Base-by-base conservation (phyloP, 768 basidiomycete genomes). In the Kwoniella sp. region DNA sequence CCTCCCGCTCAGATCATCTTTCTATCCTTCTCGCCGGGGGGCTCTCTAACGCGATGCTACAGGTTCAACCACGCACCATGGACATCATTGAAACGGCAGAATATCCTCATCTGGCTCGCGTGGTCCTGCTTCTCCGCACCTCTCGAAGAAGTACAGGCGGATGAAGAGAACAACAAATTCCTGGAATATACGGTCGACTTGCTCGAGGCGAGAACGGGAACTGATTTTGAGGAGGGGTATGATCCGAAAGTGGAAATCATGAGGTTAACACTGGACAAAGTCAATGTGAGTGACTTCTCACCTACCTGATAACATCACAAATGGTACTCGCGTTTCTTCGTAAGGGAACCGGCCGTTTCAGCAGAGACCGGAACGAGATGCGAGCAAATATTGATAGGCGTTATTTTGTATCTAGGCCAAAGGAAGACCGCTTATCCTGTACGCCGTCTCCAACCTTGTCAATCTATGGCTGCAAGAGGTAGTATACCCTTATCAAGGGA, bases 11-110 rank as follows among this genome's bases (percentile, higher is more conserved):
- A n/a, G n/a, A n/a, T n/a, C n/a, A n/a, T n/a, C n/a, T n/a, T n/a
- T n/a, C n/a, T n/a, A n/a, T n/a, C n/a, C n/a, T n/a, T n/a, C n/a
- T n/a, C n/a, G n/a, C n/a, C n/a, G n/a, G n/a, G n/a, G n/a, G n/a
- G n/a, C n/a, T n/a, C n/a, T 29, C 29, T 30, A 12, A 17, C 26
- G n/a, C 40, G 4, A 21, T 24, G 29, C 37, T 2, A n/a, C 50
- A 89, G 91, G 91, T 94, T 94, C 77, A 81, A 84, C 60, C 86
- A 86, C 68, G 86, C 83, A 17, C 86, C 87, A 0, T 95, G 90
- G 89, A 87, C 87, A 0, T 82, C 84, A 13, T 84, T 95, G 61
- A 86, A 83, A 48, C 83, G 82, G 19, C 81, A 84, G 40, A 86
- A 91, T 75, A 81, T 91, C 60, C 83, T 83, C 46, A 82, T 85